Base-by-base conservation (phyloP, 1,284 basidiomycete species). In the Ganoderma meredithae region DNA sequence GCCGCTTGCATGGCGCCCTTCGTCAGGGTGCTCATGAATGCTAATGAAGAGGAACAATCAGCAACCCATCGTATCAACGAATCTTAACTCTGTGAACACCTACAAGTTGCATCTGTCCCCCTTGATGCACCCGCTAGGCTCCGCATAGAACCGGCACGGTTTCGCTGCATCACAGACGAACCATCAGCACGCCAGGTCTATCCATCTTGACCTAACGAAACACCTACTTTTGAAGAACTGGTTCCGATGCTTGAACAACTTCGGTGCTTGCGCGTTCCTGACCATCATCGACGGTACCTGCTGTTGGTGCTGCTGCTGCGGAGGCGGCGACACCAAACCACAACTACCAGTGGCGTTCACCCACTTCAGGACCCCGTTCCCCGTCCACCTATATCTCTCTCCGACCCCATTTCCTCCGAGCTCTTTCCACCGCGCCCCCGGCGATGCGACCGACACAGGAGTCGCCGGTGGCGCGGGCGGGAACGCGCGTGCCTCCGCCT, bases 51-150 rank as follows among this genome's bases (percentile, higher is more conserved):
- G 12, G 41, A 47, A 31, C 36, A 22, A 22, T 60, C 39, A 60
- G 25, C 55, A 39, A 58, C n/a, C 22, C 12, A n/a, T 10, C 22
- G 3, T 22, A 49, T 15, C 36, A 39, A n/a, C 17, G 10, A 59
- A 36, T 36, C 33, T 8, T 40, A 40, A 49, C 22, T 49, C 22
- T 41, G 22, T 15, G 8, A 25, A 8, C 36, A 77, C 90, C 78
- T 67, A 93, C 91, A 92, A 93, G 44, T 88, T 91, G 75, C 91
- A 93, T 25, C 80, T 80, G 66, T 83, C 83, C 15, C 90, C 90
- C 73, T 86, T 89, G 3, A 87, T 83, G 74, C 90, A 92, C 22
- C 77, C 79, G 6, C 83, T 83, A 39, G 81, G 82, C 5, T 77
- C 74, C 40, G 78, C 78, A 73, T 83, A 90, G 77, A 87, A 91